Evolutionary conservation across 768 basidiomycete species (phyloP).

Genomic region (Naganishia vaughanmartiniae): DNA sequence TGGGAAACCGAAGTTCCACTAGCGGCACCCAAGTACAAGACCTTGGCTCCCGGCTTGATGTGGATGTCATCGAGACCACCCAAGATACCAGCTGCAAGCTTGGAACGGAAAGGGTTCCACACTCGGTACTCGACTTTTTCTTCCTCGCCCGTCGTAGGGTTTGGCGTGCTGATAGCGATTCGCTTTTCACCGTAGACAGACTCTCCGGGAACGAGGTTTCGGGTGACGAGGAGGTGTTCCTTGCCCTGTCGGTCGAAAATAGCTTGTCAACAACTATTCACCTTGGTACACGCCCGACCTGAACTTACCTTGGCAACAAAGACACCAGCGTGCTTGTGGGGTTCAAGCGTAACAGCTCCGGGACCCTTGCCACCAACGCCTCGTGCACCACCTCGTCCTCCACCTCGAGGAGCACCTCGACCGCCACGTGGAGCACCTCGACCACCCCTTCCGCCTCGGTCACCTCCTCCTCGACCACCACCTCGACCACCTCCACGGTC

Average conservation of each 20-base stretch:
- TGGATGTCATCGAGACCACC: constrained; percentile 91
- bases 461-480: constrained; percentile 17
- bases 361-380: constrained; percentile 59
- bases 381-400: constrained; percentile 35
- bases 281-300: neutral
- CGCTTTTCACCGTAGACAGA: constrained; percentile 98
- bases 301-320: constrained; percentile 69
- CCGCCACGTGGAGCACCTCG: constrained; percentile 29
- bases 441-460: constrained; percentile 19
- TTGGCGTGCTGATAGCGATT: constrained; percentile 67
- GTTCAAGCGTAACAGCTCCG: constrained; percentile 85
- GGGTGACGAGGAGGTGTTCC: constrained; percentile 93
- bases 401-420: constrained; percentile 31
- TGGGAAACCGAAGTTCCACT: constrained; percentile 92
- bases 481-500: constrained; percentile 19
- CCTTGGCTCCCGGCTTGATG: constrained; percentile 90
- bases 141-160: constrained; percentile 52
- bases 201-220: constrained; percentile 95
- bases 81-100: constrained; percentile 92
- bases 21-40: constrained; percentile 94
- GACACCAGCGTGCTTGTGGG: constrained; percentile 88
- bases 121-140: constrained; percentile 95
- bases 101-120: constrained; percentile 98
- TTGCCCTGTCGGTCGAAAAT: constrained; percentile 60
- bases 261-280: constrained; percentile 41